Percentiles rank a stretch among this genome's conserved stretches.
These are phyloP conservation scores for Oenanthe sinensis DNA, from an alignment of 129 eudicot species.

Conservation along the genomic window DNA sequence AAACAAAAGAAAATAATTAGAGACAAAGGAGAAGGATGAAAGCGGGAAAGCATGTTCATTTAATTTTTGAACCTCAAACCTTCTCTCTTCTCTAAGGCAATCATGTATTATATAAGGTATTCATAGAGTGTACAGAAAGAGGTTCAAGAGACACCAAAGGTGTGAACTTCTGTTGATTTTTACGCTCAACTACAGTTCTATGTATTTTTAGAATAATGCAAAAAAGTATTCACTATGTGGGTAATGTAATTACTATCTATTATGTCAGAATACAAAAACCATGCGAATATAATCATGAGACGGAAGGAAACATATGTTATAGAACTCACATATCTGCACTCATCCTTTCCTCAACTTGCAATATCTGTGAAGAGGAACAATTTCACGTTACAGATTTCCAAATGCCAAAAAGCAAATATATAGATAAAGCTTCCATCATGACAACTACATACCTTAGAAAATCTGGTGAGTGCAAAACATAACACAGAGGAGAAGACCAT, in stretches of 20 bases:
- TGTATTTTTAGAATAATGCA: background rate
- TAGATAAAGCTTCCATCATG: background rate
- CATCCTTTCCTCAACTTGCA: constrained; percentile 91
- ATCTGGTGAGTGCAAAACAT: constrained; percentile 72
- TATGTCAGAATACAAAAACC: background rate
- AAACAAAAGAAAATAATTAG: constrained; percentile 9
- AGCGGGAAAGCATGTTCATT: background rate
- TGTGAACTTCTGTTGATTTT: background rate
- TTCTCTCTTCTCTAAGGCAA: background rate
- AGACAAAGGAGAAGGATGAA: background rate
- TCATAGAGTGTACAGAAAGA: background rate
- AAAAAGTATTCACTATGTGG: background rate
- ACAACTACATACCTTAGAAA: constrained; percentile 50
- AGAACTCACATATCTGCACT: constrained; percentile 75
- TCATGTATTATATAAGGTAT: background rate
- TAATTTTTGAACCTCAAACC: constrained; percentile 1
- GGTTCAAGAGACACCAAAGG: background rate
- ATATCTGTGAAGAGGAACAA: constrained; percentile 40
- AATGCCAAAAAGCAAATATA: background rate
- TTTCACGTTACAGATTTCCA: constrained; percentile 13
- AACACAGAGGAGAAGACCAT: constrained; percentile 88
- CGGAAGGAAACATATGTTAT: background rate
- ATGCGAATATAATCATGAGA: constrained; percentile 2
- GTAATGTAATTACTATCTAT: background rate
- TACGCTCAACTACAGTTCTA: background rate